phyloP scores from a whole-genome alignment of 805 yeast species.

The Dipodascus geniculatus region DNA sequence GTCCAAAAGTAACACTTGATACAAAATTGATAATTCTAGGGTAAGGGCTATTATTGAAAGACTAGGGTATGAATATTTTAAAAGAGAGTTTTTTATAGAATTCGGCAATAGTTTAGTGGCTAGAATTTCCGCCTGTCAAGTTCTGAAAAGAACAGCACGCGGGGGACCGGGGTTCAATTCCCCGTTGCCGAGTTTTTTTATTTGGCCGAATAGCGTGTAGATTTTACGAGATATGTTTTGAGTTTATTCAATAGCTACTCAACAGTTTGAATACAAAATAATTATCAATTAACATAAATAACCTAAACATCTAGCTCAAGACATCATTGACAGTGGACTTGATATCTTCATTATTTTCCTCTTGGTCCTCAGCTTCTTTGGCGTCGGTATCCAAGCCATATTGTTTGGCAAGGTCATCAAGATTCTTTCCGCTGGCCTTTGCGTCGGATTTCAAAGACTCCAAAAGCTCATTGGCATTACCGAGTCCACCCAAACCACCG shows the following conservation, averaged over 20 bases:
- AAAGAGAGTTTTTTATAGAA: background rate
- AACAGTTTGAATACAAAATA: background rate
- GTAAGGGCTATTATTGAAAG: background rate
- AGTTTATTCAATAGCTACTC: background rate
- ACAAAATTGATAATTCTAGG: background rate
- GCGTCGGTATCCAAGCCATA: slow-evolving; percentile 4
- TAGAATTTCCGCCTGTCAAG: slow-evolving; percentile 30
- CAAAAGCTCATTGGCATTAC: background rate
- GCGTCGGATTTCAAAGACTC: background rate
- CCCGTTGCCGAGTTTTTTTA: slow-evolving; percentile 1
- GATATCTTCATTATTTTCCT: slow-evolving; percentile 9
- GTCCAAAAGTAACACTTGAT: too few relatives aligned
- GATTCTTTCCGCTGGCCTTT: background rate
- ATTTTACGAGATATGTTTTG: too few relatives aligned
- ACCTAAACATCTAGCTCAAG: background rate
- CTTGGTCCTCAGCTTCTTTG: slow-evolving; percentile 17
- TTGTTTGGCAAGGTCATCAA: background rate
- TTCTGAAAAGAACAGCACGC: background rate
- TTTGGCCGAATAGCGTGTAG: too few relatives aligned
- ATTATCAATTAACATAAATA: too few relatives aligned
- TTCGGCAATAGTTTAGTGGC: slow-evolving; percentile 30
- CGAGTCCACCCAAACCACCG: slow-evolving; percentile 12
- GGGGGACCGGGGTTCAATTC: slow-evolving; percentile 2
- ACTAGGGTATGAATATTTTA: background rate
- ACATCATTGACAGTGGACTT: slow-evolving; percentile 1